Base-by-base conservation (phyloP, 192 early-diverging fungal genomes). In the Phycomyces nitens region DNA sequence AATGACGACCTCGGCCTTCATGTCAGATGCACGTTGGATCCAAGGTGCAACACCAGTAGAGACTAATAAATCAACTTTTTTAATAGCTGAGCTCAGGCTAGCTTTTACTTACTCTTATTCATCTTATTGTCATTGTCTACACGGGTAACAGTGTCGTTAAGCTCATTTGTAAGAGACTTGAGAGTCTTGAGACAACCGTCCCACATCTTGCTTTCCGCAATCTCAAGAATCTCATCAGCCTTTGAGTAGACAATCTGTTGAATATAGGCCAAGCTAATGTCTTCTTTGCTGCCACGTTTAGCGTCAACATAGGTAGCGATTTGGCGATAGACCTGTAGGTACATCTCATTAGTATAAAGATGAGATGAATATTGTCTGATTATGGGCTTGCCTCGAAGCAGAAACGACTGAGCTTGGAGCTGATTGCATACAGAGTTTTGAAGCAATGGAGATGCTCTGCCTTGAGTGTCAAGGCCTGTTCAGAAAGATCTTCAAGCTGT, bases 1-100 rank as follows among this genome's bases (percentile, higher is more conserved):
- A 22, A 93, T 78, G 47, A 88, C 77, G 51, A 92, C 88, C 50
- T 88, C 86, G 0, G 80, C 83, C 70, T 95, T 94, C 76, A 95
- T 81, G 41, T 86, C 82, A 50, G 80, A 81, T n/a, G 94, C 90
- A 8, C 94, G 80, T 58, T 77, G 74, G 44, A 86, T 68, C 95
- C 95, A 96, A 20, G 94, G 92, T 56, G 86, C 78, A 43, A 81
- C 85, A 5, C 66, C 62, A 14, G 76, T 77, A 8, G 51, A 29
- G 59, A 78, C 79, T 86, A 50, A 38, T 40, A 26, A 34, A 40
- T 29, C 12, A 2, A 43, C 10, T 3, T 34, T n/a, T 18, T 14
- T n/a, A 7, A 41, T n/a, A 49, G 11, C 21, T 55, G n/a, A n/a
- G n/a, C n/a, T n/a, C n/a, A n/a, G n/a, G n/a, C n/a, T n/a, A n/a